phyloP scores from a whole-genome alignment of 345 rosid genomes.

The Sonneratia alba region DNA sequence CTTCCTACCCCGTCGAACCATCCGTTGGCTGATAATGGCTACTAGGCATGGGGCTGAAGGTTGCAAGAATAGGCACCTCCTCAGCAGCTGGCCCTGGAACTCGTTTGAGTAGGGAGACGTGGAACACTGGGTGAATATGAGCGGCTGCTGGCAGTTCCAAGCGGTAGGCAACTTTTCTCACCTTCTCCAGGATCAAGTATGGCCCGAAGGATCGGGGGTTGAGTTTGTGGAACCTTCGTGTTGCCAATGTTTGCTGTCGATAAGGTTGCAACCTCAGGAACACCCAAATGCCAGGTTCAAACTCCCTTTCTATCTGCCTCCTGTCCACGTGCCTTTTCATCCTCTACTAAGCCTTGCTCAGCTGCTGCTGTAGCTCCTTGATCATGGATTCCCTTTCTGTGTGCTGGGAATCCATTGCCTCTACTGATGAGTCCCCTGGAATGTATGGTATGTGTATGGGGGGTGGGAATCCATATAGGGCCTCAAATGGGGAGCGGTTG shows the following conservation, averaged over 20 bases:
- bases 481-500: neutral
- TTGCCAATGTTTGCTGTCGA: neutral
- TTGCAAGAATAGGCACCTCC: neutral
- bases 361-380: neutral
- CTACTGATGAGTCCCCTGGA: neutral
- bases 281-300: conserved; percentile 1
- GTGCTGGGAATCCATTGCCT: neutral
- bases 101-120: neutral
- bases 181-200: neutral
- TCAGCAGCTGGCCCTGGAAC: neutral
- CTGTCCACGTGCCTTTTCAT: neutral
- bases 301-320: neutral
- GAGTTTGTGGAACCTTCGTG: neutral
- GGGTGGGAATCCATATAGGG: neutral
- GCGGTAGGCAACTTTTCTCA: neutral
- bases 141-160: neutral
- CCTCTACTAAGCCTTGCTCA: neutral
- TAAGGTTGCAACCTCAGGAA: neutral
- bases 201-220: conserved; percentile 1
- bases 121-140: neutral
- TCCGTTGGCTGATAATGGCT: neutral
- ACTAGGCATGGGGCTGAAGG: too few relatives aligned
- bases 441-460: neutral
- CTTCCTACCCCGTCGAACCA: neutral
- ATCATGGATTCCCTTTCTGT: neutral